Percentiles rank a stretch among this genome's conserved stretches.
Conservation (phyloP, 139 green algal species). For the Auxenochlorella pyrenoidosa region DNA sequence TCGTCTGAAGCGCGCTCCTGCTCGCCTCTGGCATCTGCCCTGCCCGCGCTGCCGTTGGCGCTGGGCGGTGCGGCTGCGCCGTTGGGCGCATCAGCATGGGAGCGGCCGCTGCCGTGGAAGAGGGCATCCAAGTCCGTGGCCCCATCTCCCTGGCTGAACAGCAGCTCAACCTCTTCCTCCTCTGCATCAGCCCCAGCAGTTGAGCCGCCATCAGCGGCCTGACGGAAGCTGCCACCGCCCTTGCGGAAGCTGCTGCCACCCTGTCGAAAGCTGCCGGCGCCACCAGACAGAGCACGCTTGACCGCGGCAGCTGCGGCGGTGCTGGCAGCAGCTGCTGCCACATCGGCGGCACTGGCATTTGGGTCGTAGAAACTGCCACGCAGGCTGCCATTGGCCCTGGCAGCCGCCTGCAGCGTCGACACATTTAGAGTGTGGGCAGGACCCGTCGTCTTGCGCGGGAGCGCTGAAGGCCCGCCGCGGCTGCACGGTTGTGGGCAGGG, state of each 20-base stretch:
- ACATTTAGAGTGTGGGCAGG: neutral
- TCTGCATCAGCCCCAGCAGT: neutral
- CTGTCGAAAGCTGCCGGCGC: neutral
- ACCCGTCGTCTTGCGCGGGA: neutral
- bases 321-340: neutral
- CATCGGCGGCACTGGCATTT: neutral
- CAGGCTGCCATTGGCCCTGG: neutral
- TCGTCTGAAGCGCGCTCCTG: neutral
- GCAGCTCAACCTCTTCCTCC: slow-evolving; percentile 1
- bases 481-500: neutral
- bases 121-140: neutral
- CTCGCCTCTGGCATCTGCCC: too few relatives aligned
- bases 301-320: neutral
- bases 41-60: too few relatives aligned
- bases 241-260: neutral
- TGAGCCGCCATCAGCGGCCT: neutral
- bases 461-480: neutral
- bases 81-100: neutral
- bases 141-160: neutral
- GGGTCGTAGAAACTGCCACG: neutral
- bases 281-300: neutral
- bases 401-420: neutral
- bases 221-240: neutral
- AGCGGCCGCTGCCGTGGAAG: neutral
- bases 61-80: neutral